Conservation (phyloP, 768 basidiomycete species). For the Trametes elegans region DNA sequence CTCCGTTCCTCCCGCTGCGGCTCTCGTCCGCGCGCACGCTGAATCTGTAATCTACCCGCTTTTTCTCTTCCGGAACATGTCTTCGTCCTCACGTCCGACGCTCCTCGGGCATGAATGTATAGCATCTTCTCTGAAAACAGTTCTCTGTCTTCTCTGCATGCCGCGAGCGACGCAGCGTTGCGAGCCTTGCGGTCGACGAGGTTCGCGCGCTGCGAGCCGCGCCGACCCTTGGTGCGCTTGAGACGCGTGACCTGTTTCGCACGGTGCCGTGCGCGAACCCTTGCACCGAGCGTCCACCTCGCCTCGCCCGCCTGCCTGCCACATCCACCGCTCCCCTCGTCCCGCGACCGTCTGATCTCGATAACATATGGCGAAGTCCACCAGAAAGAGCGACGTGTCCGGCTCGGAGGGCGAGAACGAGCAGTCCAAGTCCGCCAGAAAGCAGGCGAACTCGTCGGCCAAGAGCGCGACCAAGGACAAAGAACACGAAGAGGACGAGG, state of each 20-base stretch:
- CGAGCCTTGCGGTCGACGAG: too few relatives aligned
- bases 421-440: conserved; percentile 8
- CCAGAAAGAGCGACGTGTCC: conserved; percentile 4
- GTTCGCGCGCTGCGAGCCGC: neutral
- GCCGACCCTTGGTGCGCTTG: neutral
- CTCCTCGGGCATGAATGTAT: neutral
- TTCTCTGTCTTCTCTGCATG: too few relatives aligned
- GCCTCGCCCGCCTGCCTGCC: neutral
- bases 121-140: neutral
- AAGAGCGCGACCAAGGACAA: conserved; percentile 14
- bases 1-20: conserved; percentile 6
- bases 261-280: conserved; percentile 12
- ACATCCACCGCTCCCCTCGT: neutral
- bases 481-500: conserved; percentile 16
- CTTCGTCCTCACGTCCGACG: neutral
- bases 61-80: neutral
- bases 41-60: conserved; percentile 10
- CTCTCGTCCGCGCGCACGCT: neutral
- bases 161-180: too few relatives aligned
- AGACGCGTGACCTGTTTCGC: conserved; percentile 15
- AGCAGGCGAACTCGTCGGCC: too few relatives aligned
- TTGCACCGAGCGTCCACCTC: neutral
- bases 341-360: neutral
- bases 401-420: conserved; percentile 18
- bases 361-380: conserved; percentile 8